Conservation (phyloP, 805 yeast genomes). For the Zygosaccharomyces bailii region DNA sequence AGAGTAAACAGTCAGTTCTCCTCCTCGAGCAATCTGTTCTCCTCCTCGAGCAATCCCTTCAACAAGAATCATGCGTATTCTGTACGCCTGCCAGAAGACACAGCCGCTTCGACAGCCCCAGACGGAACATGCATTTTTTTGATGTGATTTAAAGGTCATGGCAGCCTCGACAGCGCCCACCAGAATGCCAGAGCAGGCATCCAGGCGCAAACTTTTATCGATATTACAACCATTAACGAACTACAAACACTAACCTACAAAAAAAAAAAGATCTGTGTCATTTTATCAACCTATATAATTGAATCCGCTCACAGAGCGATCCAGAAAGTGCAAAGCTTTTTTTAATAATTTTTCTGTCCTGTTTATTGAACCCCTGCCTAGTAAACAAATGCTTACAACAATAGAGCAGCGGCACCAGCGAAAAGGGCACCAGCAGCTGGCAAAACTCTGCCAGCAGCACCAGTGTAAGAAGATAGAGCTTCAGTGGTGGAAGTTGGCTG, state of each 20-base stretch:
- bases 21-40: no score
- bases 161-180: no score
- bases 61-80: no score
- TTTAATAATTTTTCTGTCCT: no score
- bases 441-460: constrained; percentile 45
- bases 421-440: constrained; percentile 49
- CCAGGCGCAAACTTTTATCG: no score
- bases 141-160: no score
- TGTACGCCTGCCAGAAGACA: no score
- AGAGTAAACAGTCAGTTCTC: no score
- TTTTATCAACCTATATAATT: constrained; percentile 1
- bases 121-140: no score
- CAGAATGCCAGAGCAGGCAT: no score
- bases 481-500: constrained; percentile 21
- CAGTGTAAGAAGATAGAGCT: constrained; percentile 35
- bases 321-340: background rate
- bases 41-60: no score
- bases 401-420: constrained; percentile 49
- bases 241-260: constrained; percentile 24
- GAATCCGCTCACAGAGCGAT: constrained; percentile 4
- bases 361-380: background rate
- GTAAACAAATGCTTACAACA: constrained; percentile 37
- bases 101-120: no score
- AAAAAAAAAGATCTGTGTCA: constrained; percentile 1
- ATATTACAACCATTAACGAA: constrained; percentile 19